These are phyloP conservation scores for Jamesozyma hellenica DNA, from an alignment of 805 yeast species.

Conservation along the genomic window DNA sequence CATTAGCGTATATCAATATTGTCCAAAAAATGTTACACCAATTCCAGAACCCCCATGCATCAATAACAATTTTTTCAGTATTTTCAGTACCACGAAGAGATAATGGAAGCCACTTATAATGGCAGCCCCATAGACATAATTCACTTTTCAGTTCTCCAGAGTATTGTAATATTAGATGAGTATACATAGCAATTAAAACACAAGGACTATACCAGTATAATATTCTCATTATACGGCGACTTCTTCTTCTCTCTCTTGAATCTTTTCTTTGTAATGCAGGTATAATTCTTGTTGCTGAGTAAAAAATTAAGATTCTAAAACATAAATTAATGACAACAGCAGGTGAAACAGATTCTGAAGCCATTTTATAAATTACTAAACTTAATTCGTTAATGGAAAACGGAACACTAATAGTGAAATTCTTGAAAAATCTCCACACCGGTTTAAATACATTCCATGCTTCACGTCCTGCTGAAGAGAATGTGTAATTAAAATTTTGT, in stretches of 20 bases:
- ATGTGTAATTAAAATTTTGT: background rate
- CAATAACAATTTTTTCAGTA: slow-evolving; percentile 27
- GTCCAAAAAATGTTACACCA: slow-evolving; percentile 87
- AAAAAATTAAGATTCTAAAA: slow-evolving; percentile 76
- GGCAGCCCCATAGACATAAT: slow-evolving; percentile 42
- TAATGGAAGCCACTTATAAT: slow-evolving; percentile 28
- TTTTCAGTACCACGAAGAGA: slow-evolving; percentile 4
- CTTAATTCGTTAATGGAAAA: slow-evolving; percentile 23
- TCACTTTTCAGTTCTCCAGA: slow-evolving; percentile 64
- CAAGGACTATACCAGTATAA: slow-evolving; percentile 89
- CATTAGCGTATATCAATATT: slow-evolving; percentile 68
- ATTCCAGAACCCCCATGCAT: slow-evolving; percentile 95
- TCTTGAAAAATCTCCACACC: slow-evolving; percentile 22
- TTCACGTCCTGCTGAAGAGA: background rate
- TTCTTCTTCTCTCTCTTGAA: slow-evolving; percentile 17
- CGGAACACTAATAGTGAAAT: slow-evolving; percentile 25
- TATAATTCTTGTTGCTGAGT: slow-evolving; percentile 87
- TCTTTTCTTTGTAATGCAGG: slow-evolving; percentile 51
- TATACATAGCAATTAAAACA: slow-evolving; percentile 86
- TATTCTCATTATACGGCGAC: slow-evolving; percentile 37
- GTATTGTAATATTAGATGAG: slow-evolving; percentile 86
- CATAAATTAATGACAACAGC: slow-evolving; percentile 74
- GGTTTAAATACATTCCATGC: slow-evolving; percentile 18
- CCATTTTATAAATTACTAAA: slow-evolving; percentile 33
- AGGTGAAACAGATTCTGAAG: slow-evolving; percentile 58